A percentile compares a stretch with the other conserved stretches of the same genome.
Conservation (phyloP, 2,329 filamentous ascomycete genomes). For the Helotiales sp. region DNA sequence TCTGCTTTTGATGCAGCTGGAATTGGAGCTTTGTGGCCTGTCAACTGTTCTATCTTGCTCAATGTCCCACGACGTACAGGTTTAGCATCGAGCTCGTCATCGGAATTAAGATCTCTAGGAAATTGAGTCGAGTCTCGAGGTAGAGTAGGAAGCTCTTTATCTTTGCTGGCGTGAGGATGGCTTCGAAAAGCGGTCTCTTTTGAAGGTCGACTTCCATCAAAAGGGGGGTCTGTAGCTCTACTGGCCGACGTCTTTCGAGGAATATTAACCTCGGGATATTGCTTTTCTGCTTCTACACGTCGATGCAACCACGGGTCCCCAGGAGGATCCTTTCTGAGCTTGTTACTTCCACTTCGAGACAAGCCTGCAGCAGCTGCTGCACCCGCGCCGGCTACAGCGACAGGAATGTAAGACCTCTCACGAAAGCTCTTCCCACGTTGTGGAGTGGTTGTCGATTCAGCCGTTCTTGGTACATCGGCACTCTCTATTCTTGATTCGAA, state of each 20-base stretch:
- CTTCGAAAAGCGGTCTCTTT: constrained; percentile 22
- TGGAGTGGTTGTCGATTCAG: constrained; percentile 12
- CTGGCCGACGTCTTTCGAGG: constrained; percentile 26
- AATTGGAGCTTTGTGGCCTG: constrained; percentile 22
- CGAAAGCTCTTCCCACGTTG: constrained; percentile 60
- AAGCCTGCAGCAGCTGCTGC: constrained; percentile 24
- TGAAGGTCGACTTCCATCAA: constrained; percentile 15
- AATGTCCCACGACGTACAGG: constrained; percentile 29
- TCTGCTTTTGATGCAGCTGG: constrained; percentile 13
- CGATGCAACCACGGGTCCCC: constrained; percentile 48
- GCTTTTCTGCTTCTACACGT: constrained; percentile 45
- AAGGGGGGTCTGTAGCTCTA: constrained; percentile 8
- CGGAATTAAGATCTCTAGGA: constrained; percentile 12
- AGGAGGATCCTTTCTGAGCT: constrained; percentile 57
- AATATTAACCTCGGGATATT: constrained; percentile 34
- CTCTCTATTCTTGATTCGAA: constrained; percentile 24
- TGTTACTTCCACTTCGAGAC: constrained; percentile 55
- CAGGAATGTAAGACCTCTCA: constrained; percentile 50
- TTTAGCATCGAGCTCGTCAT: constrained; percentile 17
- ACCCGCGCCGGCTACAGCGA: constrained; percentile 12
- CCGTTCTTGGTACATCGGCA: constrained; percentile 1
- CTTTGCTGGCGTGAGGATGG: constrained; percentile 17
- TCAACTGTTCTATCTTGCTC: constrained; percentile 33
- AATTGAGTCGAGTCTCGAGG: constrained; percentile 11
- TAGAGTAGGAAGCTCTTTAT: constrained; percentile 25